A percentile compares a stretch with the other conserved stretches of the same genome.
phyloP scores from a whole-genome alignment of 1,139 yeast species.

The Cylindricascospora bacillispora region DNA sequence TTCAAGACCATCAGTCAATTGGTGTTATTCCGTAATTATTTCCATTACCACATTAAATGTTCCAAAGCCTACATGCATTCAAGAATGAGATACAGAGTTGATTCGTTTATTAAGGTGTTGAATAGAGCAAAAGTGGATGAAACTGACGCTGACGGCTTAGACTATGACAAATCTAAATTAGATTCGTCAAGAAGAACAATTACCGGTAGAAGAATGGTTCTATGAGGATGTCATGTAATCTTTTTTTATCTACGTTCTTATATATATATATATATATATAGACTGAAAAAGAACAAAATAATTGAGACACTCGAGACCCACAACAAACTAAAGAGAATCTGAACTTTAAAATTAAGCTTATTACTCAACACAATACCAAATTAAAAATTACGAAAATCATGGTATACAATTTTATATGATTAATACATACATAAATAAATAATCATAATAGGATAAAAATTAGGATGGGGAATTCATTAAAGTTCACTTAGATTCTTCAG shows the following conservation, averaged over 20 bases:
- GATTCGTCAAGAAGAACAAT: conserved; percentile 22
- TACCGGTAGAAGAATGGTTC: conserved; percentile 26
- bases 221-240: conserved; percentile 7
- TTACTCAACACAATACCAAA: too few relatives aligned
- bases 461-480: too few relatives aligned
- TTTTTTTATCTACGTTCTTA: too few relatives aligned
- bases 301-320: not conserved
- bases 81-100: conserved; percentile 92
- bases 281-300: not conserved
- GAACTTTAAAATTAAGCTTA: too few relatives aligned
- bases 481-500: too few relatives aligned
- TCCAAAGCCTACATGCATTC: conserved; percentile 98
- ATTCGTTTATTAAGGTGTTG: conserved; percentile 85
- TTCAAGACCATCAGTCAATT: conserved; percentile 64
- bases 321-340: too few relatives aligned
- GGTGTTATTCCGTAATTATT: conserved; percentile 85
- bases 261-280: not conserved
- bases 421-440: too few relatives aligned
- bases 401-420: too few relatives aligned
- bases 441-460: too few relatives aligned
- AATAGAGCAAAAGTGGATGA: conserved; percentile 96
- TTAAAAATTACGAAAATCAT: too few relatives aligned
- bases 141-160: conserved; percentile 35
- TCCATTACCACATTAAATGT: conserved; percentile 96
- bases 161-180: conserved; percentile 4